These are phyloP conservation scores for Xylaria polymorpha DNA, from an alignment of 2,329 filamentous ascomycete species.

Conservation along the genomic window DNA sequence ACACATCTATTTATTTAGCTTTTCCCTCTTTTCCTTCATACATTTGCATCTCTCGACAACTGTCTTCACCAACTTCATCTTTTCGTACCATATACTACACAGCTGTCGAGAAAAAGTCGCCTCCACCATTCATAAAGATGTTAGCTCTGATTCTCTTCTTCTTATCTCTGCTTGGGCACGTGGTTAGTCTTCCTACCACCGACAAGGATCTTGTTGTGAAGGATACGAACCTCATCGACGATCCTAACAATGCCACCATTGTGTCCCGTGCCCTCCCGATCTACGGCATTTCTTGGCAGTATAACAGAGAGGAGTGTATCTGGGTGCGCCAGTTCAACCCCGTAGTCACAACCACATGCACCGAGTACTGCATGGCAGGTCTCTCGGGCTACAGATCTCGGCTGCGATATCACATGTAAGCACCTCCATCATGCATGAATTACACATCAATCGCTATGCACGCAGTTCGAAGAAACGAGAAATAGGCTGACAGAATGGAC, in stretches of 20 bases:
- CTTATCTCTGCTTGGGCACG: not conserved
- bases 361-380: slow-evolving; percentile 37
- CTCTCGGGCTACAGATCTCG: slow-evolving; percentile 24
- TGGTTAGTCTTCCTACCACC: slow-evolving; percentile 10
- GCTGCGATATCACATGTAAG: slow-evolving; percentile 41
- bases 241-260: not conserved
- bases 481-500: not conserved
- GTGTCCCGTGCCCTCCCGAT: slow-evolving; percentile 7
- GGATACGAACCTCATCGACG: not conserved
- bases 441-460: not conserved
- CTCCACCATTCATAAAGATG: not conserved
- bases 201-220: not conserved
- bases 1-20: not conserved
- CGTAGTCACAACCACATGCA: slow-evolving; percentile 32
- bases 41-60: not conserved
- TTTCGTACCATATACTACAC: not conserved
- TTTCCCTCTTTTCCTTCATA: not conserved
- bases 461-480: not conserved
- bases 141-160: slow-evolving; percentile 1
- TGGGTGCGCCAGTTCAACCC: slow-evolving; percentile 33
- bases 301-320: slow-evolving; percentile 30
- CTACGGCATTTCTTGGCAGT: slow-evolving; percentile 30
- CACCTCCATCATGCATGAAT: not conserved
- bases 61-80: not conserved
- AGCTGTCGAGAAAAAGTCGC: not conserved